Evolutionary conservation across 768 basidiomycete species (phyloP), one percentile per base, ranked within the genome.

Genomic region (Russula olivacea): DNA sequence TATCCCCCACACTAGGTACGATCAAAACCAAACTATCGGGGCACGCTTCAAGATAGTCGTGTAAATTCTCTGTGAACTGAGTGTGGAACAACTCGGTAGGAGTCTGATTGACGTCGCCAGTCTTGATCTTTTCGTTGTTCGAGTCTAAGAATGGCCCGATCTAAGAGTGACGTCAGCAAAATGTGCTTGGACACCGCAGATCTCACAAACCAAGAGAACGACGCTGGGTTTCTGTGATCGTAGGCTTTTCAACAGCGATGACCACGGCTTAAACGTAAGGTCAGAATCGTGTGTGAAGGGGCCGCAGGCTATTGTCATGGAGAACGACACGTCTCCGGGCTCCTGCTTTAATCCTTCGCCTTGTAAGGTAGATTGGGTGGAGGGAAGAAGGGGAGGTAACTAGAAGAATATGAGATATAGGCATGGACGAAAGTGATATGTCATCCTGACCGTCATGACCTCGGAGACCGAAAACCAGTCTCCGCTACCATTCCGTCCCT

Each of bases 111-210:
- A 86, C 72, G 58, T 93, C 88, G 7, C 96, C 97, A 4, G 77
- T 74, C 71, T 84, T 86, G 66, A 98, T 82, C 55, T 79, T 76
- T 2, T 88, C 83, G 72, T 98, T 92, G 19, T 79, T 73, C 0
- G 82, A 74, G 67, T 98, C 93, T 48, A 98, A 76, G 71, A 98
- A 99, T 1, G 97, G 97, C 0, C 97, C 97, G 34, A 92, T 75
- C 96, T 99, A 61, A 21, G 61, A 49, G 57, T 28, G 19, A 59
- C 7, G 61, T 59, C 23, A 53, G 32, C 25, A 52, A 4, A 52
- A 14, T 47, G 53, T 7, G 12, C 12, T 48, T 32, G 56, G 34
- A 51, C 28, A 3, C 28, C 17, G 14, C 14, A 21, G 12, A 10
- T 4, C n/a, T 32, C 21, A 68, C 78, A 38, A 71, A 96, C 96